Evolutionary conservation across 2,329 filamentous ascomycete genomes (phyloP), one percentile per base, ranked within the genome.

Genomic region (Tricladium varicosporioides): DNA sequence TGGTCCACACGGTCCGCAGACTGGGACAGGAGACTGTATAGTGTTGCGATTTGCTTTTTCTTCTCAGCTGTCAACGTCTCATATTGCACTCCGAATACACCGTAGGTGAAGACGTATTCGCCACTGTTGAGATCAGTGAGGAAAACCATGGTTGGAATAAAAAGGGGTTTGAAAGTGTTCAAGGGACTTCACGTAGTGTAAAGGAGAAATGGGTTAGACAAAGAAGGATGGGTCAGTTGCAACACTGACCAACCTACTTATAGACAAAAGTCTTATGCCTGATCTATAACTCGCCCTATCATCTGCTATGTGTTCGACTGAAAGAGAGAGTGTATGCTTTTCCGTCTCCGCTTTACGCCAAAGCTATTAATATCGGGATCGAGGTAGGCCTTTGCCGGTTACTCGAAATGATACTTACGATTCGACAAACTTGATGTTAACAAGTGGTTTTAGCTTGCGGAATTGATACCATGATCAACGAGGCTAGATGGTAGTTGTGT

Each of bases 1-100:
- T 48, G 51, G 18, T 62, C 60, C 9, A 62, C 48, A 18, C 51
- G 53, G 8, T 48, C 57, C 14, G 58, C 60, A 8, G 60, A 62
- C 18, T 58, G 43, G n/a, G 56, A 54, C 13, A 62, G 56, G 2
- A 62, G 53, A 18, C 14, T 42, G 36, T 60, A 54, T 1, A 62
- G 44, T 13, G 36, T 33, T 3, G 56, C 50, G 5, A 59, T 59
- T 1, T 19, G 15, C 18, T 44, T 33, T 16, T n/a, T 10, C 46
- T 62, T 60, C 32, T 54, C 45, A 10, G 47, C 27, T 10, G 56
- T 60, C 16, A 61, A 19, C 18, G 45, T 43, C 36, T 53, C 47
- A 27, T 62, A 53, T 46, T 62, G 60, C 2, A 62, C 42, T 9
- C 60, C 60, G 33, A 62, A 61, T 16, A 62, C 40, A 1, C 55